Conservation (phyloP, 495 filamentous ascomycete species). For the Hamigera avellanea region DNA sequence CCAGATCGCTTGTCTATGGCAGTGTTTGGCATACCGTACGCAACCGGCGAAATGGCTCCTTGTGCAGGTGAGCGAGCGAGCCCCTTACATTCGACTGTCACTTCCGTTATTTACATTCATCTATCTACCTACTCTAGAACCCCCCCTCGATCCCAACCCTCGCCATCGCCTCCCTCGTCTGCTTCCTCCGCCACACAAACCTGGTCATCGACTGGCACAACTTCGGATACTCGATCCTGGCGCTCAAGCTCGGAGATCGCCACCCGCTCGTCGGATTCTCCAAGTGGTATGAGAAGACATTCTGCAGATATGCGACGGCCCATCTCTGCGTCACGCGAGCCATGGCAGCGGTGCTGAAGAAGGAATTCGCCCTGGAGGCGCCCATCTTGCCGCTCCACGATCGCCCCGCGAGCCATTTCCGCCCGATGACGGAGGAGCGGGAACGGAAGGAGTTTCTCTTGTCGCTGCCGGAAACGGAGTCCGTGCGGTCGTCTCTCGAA, state of each 20-base stretch:
- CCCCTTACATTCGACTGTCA: not conserved
- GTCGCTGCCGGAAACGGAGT: conserved; percentile 44
- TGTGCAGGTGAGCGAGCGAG: conserved; percentile 52
- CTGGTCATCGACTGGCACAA: conserved; percentile 98
- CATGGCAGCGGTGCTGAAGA: conserved; percentile 64
- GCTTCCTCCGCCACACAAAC: conserved; percentile 65
- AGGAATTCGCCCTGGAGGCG: conserved; percentile 47
- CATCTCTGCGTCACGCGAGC: conserved; percentile 83
- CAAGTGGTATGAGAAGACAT: conserved; percentile 59
- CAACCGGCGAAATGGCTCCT: conserved; percentile 68
- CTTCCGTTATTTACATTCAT: not conserved
- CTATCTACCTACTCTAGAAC: conserved; percentile 45
- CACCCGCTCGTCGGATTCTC: conserved; percentile 73
- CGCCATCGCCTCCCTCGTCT: conserved; percentile 57
- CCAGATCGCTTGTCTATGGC: conserved; percentile 60
- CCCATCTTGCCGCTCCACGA: conserved; percentile 75
- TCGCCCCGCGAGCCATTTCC: conserved; percentile 72
- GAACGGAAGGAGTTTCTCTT: conserved; percentile 47
- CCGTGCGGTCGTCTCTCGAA: conserved; percentile 44
- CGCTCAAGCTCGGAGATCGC: conserved; percentile 43
- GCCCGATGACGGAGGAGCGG: conserved; percentile 42
- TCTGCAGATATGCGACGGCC: conserved; percentile 55
- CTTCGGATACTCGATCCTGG: conserved; percentile 92
- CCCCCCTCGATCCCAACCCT: conserved; percentile 92
- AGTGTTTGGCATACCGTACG: conserved; percentile 60